phyloP scores from a whole-genome alignment of 148 eudicot genomes.

The Amaranthus hypochondriacus region DNA sequence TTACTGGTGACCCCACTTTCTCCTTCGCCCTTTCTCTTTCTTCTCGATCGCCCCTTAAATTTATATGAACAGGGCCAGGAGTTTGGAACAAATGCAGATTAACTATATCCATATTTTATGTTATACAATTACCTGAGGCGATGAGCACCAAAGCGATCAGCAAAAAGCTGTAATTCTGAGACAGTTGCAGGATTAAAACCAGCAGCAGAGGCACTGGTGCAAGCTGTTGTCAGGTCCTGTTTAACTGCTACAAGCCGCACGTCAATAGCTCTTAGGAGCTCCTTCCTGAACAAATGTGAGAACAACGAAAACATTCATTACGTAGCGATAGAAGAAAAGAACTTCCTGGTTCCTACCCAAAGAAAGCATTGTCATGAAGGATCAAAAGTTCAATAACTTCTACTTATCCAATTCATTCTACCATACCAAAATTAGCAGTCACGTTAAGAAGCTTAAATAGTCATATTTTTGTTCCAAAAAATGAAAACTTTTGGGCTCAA shows the following conservation, averaged over 20 bases:
- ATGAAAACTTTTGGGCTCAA: too few relatives aligned
- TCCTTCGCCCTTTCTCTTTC: too few relatives aligned
- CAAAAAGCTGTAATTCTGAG: slow-evolving; percentile 76
- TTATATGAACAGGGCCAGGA: background rate
- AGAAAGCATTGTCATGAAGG: background rate
- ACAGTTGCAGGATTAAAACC: slow-evolving; percentile 65
- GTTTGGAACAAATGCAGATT: background rate
- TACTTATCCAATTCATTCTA: background rate
- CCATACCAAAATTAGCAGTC: background rate
- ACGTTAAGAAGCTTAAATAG: background rate
- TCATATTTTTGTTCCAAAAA: too few relatives aligned
- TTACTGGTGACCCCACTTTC: too few relatives aligned
- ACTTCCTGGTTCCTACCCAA: background rate
- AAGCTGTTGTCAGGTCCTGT: slow-evolving; percentile 68
- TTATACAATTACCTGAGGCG: slow-evolving; percentile 48
- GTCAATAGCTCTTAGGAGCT: slow-evolving; percentile 84
- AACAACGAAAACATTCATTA: background rate
- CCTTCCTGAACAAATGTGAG: slow-evolving; percentile 53
- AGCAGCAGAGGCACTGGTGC: slow-evolving; percentile 69
- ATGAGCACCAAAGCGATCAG: slow-evolving; percentile 75
- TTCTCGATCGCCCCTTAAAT: too few relatives aligned
- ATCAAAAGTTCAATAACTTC: background rate
- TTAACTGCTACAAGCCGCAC: slow-evolving; percentile 65
- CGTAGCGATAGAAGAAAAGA: background rate
- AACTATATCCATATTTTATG: background rate